These are phyloP conservation scores for Musa beccarii DNA, from an alignment of 176 grass and related monocot genomes.

Conservation along the genomic window DNA sequence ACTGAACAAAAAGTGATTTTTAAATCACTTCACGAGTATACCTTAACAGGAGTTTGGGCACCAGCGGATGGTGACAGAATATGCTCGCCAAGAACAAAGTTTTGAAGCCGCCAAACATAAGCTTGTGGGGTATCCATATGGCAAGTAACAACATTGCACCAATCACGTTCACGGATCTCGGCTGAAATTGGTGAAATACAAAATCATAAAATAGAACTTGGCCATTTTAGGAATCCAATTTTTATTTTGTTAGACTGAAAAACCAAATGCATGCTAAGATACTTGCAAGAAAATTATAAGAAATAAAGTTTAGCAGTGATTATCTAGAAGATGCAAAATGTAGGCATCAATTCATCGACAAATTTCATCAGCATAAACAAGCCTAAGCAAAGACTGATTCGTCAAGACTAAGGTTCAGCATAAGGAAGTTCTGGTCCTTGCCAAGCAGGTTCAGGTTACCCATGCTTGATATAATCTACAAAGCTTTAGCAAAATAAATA, in stretches of 20 bases:
- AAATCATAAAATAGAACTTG: conserved; percentile 21
- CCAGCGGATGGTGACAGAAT: conserved; percentile 65
- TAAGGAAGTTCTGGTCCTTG: no score
- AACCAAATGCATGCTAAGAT: neutral
- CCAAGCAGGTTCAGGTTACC: no score
- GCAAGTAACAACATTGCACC: conserved; percentile 98
- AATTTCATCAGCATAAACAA: neutral
- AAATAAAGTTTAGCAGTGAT: neutral
- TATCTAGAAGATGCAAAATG: neutral
- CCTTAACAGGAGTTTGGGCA: conserved; percentile 59
- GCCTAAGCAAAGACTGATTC: no score
- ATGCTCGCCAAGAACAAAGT: conserved; percentile 96
- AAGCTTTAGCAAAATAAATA: no score
- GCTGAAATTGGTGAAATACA: conserved; percentile 44
- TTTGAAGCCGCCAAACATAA: conserved; percentile 98
- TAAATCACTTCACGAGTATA: conserved; percentile 15
- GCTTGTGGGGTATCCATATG: conserved; percentile 78
- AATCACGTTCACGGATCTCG: conserved; percentile 90
- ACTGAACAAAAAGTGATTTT: neutral
- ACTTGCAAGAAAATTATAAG: neutral
- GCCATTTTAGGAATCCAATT: neutral
- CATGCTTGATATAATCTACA: no score
- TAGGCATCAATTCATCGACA: neutral
- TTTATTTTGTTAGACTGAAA: neutral
- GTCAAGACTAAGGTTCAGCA: no score